Percentiles rank a stretch among this genome's conserved stretches.
phyloP scores from a whole-genome alignment of 768 basidiomycete species.

The Dioszegia hungarica region DNA sequence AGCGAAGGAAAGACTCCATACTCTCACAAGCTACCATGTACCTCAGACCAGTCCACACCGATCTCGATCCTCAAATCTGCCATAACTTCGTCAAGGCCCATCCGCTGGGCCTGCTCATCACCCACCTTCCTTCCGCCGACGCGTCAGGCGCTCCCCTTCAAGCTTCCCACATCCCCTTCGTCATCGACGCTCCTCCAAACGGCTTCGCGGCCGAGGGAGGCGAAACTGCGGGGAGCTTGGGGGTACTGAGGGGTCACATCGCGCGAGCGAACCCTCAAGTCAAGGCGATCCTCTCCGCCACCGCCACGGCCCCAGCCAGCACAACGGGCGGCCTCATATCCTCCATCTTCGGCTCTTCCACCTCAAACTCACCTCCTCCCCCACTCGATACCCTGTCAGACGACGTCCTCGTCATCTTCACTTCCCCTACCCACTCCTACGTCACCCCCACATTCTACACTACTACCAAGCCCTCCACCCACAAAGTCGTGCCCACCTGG shows the following conservation, averaged over 20 bases:
- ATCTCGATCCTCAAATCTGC: slow-evolving; percentile 46
- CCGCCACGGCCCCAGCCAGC: background rate
- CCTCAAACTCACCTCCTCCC: background rate
- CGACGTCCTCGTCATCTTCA: slow-evolving; percentile 47
- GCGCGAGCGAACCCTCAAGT: slow-evolving; percentile 46
- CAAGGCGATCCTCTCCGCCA: slow-evolving; percentile 27
- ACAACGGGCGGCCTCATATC: background rate
- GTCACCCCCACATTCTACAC: slow-evolving; percentile 46
- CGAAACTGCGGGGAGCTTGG: slow-evolving; percentile 1
- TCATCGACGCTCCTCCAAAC: slow-evolving; percentile 17
- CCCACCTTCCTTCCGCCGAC: slow-evolving; percentile 18
- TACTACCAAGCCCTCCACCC: slow-evolving; percentile 41
- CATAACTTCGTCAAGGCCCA: slow-evolving; percentile 47
- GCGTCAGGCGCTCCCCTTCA: slow-evolving; percentile 40
- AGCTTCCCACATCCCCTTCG: slow-evolving; percentile 50
- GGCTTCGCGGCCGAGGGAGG: background rate
- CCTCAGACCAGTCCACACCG: slow-evolving; percentile 50
- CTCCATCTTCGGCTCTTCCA: background rate
- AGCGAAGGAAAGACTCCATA: background rate
- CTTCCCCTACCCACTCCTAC: slow-evolving; percentile 41
- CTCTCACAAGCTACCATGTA: slow-evolving; percentile 44
- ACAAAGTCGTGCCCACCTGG: slow-evolving; percentile 50
- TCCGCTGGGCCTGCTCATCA: slow-evolving; percentile 51
- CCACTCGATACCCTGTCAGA: slow-evolving; percentile 13
- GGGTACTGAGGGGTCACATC: slow-evolving; percentile 42